Evolutionary conservation across 176 grass and related monocot species (phyloP), one percentile per base, ranked within the genome.

Genomic region (Elaeis guineensis): DNA sequence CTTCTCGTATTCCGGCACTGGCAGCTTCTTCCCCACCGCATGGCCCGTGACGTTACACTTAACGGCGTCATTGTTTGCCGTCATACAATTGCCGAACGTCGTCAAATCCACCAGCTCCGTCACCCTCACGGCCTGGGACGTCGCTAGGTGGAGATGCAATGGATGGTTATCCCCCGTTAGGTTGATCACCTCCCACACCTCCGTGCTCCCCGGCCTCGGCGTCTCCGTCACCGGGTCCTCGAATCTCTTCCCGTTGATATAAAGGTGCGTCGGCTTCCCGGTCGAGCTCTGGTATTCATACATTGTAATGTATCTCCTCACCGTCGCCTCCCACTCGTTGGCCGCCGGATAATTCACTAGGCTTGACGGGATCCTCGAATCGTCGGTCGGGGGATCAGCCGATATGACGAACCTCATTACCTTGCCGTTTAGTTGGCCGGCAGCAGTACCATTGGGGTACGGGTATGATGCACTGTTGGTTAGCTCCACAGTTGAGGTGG

Each of bases 171-270:
- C 89, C 30, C 16, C 62, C 49, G 89, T 93, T 8, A 93, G 77
- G 71, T 93, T 93, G 61, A 93, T 67, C 69, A 93, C 80, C 60
- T 93, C 74, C 89, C 89, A 87, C 66, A 87, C 71, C 75, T 93
- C 89, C 39, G 89, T 82, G 52, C 72, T 60, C 0, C 84, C 80
- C 0, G 26, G 3, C 69, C 21, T 29, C 20, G 89, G 89, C 51
- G 77, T 93, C 62, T 93, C 89, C 72, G 89, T 93, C 50, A 58
- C 77, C 30, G 77, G 80, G 61, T 93, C 83, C 67, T 84, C 77
- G 54, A 75, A 18, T 14, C 80, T 55, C 54, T 81, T 78, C 32
- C 89, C 89, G 57, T 93, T 93, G 74, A 93, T 93, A 61, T 87
- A 93, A 25, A 93, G 74, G 76, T 84, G 77, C 51, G 74, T 87